These are phyloP conservation scores for Diversispora epigaea DNA, from an alignment of 192 early-diverging fungal species.

Conservation along the genomic window DNA sequence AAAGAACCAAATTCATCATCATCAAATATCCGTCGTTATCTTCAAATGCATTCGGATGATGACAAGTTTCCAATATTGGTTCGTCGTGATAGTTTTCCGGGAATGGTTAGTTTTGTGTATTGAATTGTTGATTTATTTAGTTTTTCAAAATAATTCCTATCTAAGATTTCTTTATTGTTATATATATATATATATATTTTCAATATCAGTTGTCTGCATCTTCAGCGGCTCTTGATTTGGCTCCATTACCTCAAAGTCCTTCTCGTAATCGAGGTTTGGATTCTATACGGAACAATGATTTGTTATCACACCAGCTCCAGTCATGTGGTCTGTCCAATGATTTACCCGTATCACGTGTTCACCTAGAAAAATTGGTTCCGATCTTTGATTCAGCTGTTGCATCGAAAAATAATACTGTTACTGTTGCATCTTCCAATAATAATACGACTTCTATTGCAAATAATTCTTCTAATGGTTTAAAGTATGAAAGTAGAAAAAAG, in stretches of 20 bases:
- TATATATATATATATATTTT: too few relatives aligned
- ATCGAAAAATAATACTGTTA: neutral
- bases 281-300: constrained; percentile 45
- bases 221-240: constrained; percentile 46
- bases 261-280: constrained; percentile 49
- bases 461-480: constrained; percentile 33
- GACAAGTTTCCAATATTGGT: constrained; percentile 50
- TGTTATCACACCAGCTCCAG: constrained; percentile 39
- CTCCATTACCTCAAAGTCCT: constrained; percentile 39
- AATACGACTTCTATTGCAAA: constrained; percentile 22
- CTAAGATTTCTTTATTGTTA: too few relatives aligned
- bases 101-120: constrained; percentile 15
- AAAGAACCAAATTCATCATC: neutral
- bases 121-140: neutral
- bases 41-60: constrained; percentile 46
- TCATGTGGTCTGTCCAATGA: neutral
- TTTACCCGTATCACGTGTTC: neutral
- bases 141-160: too few relatives aligned
- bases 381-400: neutral
- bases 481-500: constrained; percentile 40
- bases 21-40: constrained; percentile 43
- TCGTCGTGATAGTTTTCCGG: constrained; percentile 26
- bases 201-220: constrained; percentile 43
- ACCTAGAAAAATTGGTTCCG: neutral
- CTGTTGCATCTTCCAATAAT: neutral